Percentiles rank a stretch among this genome's conserved stretches.
Evolutionary conservation across 805 yeast genomes (phyloP).

Genomic region (Kluyveromyces aestuarii): DNA sequence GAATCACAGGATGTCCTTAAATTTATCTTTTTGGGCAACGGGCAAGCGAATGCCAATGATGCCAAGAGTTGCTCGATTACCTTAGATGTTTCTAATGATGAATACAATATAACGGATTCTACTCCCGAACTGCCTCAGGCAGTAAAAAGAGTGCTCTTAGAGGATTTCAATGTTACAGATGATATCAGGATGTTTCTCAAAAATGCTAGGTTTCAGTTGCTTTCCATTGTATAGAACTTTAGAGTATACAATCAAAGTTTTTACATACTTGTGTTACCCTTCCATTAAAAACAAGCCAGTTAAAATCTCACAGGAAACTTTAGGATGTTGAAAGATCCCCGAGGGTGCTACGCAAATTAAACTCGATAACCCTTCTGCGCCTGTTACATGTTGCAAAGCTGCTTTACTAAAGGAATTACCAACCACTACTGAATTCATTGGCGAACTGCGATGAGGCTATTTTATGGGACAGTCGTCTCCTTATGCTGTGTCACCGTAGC

Average conservation of each 20-base stretch:
- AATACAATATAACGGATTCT: conserved; percentile 31
- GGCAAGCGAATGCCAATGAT: too few species aligned
- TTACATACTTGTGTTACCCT: not conserved
- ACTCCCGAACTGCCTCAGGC: conserved; percentile 31
- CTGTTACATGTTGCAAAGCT: too few species aligned
- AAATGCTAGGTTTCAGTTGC: conserved; percentile 10
- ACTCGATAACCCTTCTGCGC: too few species aligned
- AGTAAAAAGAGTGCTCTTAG: conserved; percentile 5
- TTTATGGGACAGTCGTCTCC: not conserved
- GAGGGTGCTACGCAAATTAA: not conserved
- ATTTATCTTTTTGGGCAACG: conserved; percentile 37
- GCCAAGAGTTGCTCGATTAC: conserved; percentile 29
- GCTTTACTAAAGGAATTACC: not conserved
- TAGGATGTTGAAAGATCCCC: not conserved
- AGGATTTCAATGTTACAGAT: conserved; percentile 9
- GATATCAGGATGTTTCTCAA: conserved; percentile 15
- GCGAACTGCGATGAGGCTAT: not conserved
- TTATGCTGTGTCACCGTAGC: not conserved
- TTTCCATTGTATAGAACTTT: not conserved
- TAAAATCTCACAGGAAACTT: not conserved
- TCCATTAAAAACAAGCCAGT: not conserved
- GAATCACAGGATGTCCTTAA: conserved; percentile 36
- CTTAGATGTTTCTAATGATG: conserved; percentile 37
- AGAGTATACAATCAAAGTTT: not conserved
- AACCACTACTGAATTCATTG: not conserved